A percentile compares a stretch with the other conserved stretches of the same genome.
Conservation (phyloP, 2,329 filamentous ascomycete species). For the Rosellinia necatrix region DNA sequence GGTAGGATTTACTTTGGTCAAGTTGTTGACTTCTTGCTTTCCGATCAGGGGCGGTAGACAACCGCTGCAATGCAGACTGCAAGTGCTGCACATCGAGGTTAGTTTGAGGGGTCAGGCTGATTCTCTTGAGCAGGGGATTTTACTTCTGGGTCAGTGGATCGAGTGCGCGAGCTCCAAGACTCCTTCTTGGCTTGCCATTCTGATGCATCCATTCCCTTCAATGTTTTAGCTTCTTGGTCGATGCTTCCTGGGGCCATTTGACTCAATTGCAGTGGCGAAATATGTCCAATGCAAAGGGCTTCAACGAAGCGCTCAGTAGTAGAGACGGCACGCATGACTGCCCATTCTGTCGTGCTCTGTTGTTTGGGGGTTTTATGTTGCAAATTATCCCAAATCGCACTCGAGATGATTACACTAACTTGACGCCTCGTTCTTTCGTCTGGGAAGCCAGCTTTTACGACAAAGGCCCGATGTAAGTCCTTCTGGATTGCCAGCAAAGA, state of each 20-base stretch:
- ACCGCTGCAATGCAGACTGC: conserved; percentile 26
- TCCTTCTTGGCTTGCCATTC: conserved; percentile 27
- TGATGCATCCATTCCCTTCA: conserved; percentile 13
- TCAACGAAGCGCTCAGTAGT: conserved; percentile 31
- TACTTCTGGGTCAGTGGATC: conserved; percentile 33
- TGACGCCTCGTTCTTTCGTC: conserved; percentile 12
- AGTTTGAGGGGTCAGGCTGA: conserved; percentile 20
- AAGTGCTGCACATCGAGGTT: conserved; percentile 31
- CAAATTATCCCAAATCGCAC: conserved; percentile 23
- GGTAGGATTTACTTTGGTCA: conserved; percentile 31
- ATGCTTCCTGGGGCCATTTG: conserved; percentile 25
- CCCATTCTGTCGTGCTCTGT: conserved; percentile 19
- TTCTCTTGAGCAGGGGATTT: conserved; percentile 13
- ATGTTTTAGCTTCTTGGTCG: conserved; percentile 2
- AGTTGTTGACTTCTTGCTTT: not conserved
- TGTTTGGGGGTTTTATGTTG: conserved; percentile 7
- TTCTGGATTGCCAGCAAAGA: conserved; percentile 26
- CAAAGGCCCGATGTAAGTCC: conserved; percentile 30
- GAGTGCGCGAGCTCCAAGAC: conserved; percentile 7
- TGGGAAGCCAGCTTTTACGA: not conserved
- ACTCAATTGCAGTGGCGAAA: conserved; percentile 27
- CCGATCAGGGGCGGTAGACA: conserved; percentile 19
- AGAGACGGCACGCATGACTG: conserved; percentile 29
- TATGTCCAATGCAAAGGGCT: conserved; percentile 26
- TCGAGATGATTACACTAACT: conserved; percentile 21